Conservation (phyloP, 2,329 filamentous ascomycete genomes). For the Colletotrichum spaethianum region DNA sequence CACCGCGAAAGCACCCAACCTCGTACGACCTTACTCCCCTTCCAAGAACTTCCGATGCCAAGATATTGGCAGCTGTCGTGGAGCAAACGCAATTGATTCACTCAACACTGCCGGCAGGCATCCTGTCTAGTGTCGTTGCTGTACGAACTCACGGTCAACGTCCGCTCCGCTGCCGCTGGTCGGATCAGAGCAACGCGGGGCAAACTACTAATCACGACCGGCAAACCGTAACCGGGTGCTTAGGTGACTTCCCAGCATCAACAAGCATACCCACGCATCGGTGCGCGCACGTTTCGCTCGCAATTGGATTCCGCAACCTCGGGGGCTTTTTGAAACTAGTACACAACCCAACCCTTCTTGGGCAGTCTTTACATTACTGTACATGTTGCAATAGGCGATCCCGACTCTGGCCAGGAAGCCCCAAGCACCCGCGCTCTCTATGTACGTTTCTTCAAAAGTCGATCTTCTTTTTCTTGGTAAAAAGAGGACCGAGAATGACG, state of each 20-base stretch:
- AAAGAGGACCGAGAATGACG: background rate
- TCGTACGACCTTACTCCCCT: conserved; percentile 30
- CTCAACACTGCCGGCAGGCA: conserved; percentile 1
- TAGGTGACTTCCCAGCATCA: background rate
- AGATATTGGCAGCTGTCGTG: conserved; percentile 24
- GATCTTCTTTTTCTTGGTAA: background rate
- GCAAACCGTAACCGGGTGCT: background rate
- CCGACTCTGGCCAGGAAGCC: background rate
- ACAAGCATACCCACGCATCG: background rate
- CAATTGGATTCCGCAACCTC: background rate
- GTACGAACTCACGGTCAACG: conserved; percentile 16
- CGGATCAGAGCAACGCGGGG: background rate
- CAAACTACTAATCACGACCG: background rate
- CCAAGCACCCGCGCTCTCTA: background rate
- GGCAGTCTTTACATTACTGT: background rate
- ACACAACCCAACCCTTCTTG: background rate
- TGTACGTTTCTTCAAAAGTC: background rate
- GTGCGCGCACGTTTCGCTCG: background rate
- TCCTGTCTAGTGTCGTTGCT: background rate
- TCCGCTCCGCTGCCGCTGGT: background rate
- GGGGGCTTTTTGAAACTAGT: background rate
- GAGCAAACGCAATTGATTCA: conserved; percentile 23
- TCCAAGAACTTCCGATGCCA: conserved; percentile 38
- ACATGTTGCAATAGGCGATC: background rate
- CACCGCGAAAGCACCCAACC: conserved; percentile 24